Evolutionary conservation across 1,284 basidiomycete genomes (phyloP).

Genomic region (Pyrrhoderma lamaoense): DNA sequence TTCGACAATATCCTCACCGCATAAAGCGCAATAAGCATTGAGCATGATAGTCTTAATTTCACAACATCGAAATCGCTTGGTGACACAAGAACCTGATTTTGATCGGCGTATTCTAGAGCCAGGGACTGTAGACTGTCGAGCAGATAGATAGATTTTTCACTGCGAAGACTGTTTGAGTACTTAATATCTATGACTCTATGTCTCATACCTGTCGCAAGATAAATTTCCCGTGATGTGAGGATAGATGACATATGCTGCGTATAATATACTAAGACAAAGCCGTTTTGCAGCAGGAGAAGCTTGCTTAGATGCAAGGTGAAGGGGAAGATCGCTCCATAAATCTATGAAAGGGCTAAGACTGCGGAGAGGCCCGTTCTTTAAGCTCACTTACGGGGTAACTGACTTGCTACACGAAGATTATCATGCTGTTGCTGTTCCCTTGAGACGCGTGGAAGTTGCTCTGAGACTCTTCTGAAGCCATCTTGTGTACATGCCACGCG

Average conservation of each 20-base stretch:
- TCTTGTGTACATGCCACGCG: conserved; percentile 30
- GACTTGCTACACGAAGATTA: conserved; percentile 47
- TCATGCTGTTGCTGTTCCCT: conserved; percentile 39
- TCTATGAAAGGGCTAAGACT: conserved; percentile 29
- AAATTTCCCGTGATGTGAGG: conserved; percentile 30
- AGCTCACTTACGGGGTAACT: conserved; percentile 53
- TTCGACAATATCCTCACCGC: conserved; percentile 2
- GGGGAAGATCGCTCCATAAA: conserved; percentile 40
- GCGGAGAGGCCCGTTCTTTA: neutral
- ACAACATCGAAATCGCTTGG: neutral
- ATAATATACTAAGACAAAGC: conserved; percentile 44
- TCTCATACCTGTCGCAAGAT: conserved; percentile 9
- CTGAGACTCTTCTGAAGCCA: conserved; percentile 12
- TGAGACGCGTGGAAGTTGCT: conserved; percentile 28
- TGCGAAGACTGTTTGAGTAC: neutral
- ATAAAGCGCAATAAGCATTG: conserved; percentile 13
- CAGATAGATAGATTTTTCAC: conserved; percentile 4
- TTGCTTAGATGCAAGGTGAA: conserved; percentile 37
- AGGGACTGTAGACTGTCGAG: conserved; percentile 11
- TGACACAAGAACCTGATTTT: conserved; percentile 1
- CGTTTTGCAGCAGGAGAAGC: conserved; percentile 55
- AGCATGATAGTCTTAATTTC: neutral
- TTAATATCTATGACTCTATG: no score
- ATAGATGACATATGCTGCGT: conserved; percentile 47
- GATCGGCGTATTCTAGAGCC: conserved; percentile 5